Base-by-base conservation (phyloP, 768 basidiomycete species). In the Leccinellum albellum region DNA sequence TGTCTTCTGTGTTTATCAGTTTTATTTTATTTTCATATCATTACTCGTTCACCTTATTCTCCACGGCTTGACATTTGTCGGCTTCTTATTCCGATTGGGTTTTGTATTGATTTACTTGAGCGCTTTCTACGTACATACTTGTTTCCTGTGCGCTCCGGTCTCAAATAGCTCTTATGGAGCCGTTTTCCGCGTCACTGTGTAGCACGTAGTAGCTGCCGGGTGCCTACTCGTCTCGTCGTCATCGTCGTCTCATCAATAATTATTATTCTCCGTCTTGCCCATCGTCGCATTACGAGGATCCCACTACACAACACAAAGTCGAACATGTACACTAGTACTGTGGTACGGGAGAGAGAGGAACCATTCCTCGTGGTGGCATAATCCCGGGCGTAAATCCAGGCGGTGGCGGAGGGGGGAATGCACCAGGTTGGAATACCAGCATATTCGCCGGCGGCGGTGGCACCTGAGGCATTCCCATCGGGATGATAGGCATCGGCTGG, bases 351-450 rank as follows among this genome's bases (percentile, higher is more conserved):
- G 78, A 78, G 14, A 79, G 81, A 32, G 78, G 69, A 10, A 70
- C 64, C 70, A 78, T 73, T 50, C 66, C 74, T 64, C 64, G 65
- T 57, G 63, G 63, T 7, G 44, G 60, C 65, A 71, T 75, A 65
- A 72, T 71, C 4, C 78, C 78, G 53, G 80, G 82, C 53, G 80
- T 78, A 68, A 87, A 90, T 4, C 87, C 88, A 63, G 84, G 78
- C 10, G 85, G 83, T 1, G 87, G 86, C 3, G 85, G 86, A 3
- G 83, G 82, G 26, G 83, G 81, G 52, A 78, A 81, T n/a, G 76
- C 72, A 67, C 45, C 45, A 3, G 45, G 65, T 6, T 74, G 71
- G 70, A 77, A 84, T 63, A 84, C 75, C 15, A 73, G 65, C 73
- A 83, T 80, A 40, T 72, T 75, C 21, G 29, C 56, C 4, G 56